Percentiles rank a stretch among this genome's conserved stretches.
Conservation (phyloP, 345 rosid genomes). For the Noccaea caerulescens region DNA sequence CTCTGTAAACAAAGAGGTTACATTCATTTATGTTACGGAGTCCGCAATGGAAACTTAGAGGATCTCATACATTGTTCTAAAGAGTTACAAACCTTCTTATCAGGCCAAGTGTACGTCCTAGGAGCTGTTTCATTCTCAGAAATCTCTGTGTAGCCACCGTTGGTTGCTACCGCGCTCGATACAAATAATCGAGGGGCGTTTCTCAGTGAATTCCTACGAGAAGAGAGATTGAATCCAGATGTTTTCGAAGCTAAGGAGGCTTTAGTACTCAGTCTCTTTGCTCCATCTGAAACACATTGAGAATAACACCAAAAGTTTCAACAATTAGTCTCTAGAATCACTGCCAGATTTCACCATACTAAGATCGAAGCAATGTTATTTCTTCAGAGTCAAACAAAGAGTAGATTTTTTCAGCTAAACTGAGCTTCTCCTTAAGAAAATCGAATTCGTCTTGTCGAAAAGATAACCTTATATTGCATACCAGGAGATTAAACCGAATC, state of each 20-base stretch:
- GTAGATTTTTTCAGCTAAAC: background rate
- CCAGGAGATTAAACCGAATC: constrained; percentile 2
- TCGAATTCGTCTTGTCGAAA: background rate
- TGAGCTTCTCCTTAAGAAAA: background rate
- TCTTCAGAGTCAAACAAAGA: constrained; percentile 17
- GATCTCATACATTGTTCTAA: background rate
- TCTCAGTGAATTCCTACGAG: constrained; percentile 22
- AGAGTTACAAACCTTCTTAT: constrained; percentile 42
- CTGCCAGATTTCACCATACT: background rate
- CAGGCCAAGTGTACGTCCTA: constrained; percentile 45
- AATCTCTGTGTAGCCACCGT: constrained; percentile 30
- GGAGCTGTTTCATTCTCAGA: constrained; percentile 41
- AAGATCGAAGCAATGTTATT: background rate
- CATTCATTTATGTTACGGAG: background rate
- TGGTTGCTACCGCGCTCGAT: constrained; percentile 27
- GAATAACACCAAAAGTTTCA: constrained; percentile 30
- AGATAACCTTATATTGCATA: background rate
- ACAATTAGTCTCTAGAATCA: background rate
- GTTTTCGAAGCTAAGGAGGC: constrained; percentile 34
- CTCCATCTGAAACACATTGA: constrained; percentile 39
- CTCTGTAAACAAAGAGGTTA: constrained; percentile 31
- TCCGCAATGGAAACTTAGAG: background rate
- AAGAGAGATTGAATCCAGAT: constrained; percentile 31
- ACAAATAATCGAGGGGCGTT: constrained; percentile 12
- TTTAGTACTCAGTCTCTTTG: constrained; percentile 30